Evolutionary conservation across 352 stramenopile species (phyloP).

Genomic region (Globisporangium splendens): DNA sequence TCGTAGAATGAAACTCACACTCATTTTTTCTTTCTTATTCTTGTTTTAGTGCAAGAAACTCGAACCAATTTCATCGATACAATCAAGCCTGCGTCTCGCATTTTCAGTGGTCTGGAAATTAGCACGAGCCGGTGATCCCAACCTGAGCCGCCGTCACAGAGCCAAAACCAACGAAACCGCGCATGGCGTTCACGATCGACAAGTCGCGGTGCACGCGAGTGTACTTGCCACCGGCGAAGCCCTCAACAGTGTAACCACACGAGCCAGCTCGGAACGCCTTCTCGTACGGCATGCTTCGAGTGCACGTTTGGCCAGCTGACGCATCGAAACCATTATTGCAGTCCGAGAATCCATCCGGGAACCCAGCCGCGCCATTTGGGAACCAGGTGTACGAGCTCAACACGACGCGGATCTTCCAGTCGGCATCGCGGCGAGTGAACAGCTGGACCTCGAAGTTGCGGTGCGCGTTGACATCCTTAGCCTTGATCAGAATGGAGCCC

Average conservation of each 20-base stretch:
- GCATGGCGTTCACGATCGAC: constrained; percentile 65
- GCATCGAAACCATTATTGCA: constrained; percentile 32
- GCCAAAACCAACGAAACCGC: constrained; percentile 40
- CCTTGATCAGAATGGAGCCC: constrained; percentile 55
- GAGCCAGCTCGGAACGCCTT: constrained; percentile 46
- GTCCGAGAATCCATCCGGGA: constrained; percentile 52
- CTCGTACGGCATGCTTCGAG: constrained; percentile 37
- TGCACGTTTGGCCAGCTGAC: constrained; percentile 29
- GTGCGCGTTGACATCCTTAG: constrained; percentile 44
- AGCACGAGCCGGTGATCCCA: constrained; percentile 37
- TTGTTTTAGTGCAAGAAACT: not conserved
- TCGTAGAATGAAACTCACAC: not conserved
- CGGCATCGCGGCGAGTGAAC: constrained; percentile 46
- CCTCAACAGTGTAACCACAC: constrained; percentile 56
- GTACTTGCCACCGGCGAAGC: constrained; percentile 51
- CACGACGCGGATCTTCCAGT: constrained; percentile 70
- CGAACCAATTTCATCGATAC: not conserved
- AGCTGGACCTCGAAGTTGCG: constrained; percentile 56
- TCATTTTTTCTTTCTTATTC: not conserved
- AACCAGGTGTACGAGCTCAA: constrained; percentile 67
- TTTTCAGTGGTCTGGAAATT: not conserved
- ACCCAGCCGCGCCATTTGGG: constrained; percentile 40
- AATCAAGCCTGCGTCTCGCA: not conserved
- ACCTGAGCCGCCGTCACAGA: constrained; percentile 27
- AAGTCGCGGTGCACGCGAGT: constrained; percentile 69